phyloP scores from a whole-genome alignment of 2,329 filamentous ascomycete genomes.

The Neopestalotiopsis clavispora region DNA sequence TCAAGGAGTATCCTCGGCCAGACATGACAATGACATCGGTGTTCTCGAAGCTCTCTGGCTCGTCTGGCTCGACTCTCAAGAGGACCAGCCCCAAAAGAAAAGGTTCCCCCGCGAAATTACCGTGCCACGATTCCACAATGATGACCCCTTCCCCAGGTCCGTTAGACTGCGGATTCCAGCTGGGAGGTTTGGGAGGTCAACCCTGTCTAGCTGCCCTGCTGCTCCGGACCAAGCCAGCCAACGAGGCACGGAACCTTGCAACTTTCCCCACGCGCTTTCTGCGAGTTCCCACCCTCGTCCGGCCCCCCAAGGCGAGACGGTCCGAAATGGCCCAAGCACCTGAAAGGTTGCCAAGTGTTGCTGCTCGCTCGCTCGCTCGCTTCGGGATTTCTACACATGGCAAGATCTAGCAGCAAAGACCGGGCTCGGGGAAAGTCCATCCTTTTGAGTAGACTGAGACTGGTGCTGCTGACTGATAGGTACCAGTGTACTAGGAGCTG shows the following conservation, averaged over 20 bases:
- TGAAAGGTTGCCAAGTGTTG: not conserved
- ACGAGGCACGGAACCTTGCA: not conserved
- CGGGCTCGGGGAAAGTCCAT: not conserved
- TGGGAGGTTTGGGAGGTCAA: not conserved
- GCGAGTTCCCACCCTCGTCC: slow-evolving; percentile 4
- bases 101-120: slow-evolving; percentile 5
- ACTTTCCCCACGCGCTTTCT: not conserved
- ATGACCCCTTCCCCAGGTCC: slow-evolving; percentile 9
- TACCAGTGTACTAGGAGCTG: not conserved
- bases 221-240: not conserved
- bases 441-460: not conserved
- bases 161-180: slow-evolving; percentile 3
- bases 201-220: not conserved
- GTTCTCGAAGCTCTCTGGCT: not conserved
- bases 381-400: slow-evolving; percentile 7
- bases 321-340: not conserved
- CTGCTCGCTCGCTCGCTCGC: not conserved
- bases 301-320: slow-evolving; percentile 11
- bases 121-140: slow-evolving; percentile 1
- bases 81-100: not conserved
- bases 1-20: slow-evolving; percentile 2
- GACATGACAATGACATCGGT: slow-evolving; percentile 7
- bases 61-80: not conserved
- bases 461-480: not conserved
- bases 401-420: not conserved